Evolutionary conservation across 2,329 filamentous ascomycete genomes (phyloP).

Genomic region (Bertia moriformis): DNA sequence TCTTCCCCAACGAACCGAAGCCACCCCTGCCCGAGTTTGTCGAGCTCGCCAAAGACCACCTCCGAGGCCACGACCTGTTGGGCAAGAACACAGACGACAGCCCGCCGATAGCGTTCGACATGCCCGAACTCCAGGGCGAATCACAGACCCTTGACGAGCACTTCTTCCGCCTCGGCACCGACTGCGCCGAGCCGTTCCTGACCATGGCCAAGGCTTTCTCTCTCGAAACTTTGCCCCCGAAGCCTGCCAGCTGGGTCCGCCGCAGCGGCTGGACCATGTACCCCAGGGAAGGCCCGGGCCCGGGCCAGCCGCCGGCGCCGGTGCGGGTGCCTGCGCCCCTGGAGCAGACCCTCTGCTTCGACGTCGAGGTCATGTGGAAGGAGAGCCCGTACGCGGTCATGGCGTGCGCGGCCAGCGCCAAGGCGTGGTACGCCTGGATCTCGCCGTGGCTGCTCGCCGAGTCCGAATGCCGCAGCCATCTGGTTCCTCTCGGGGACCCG

Average conservation of each 20-base stretch:
- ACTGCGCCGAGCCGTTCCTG: slow-evolving; percentile 76
- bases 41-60: slow-evolving; percentile 65
- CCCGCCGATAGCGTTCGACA: slow-evolving; percentile 68
- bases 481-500: slow-evolving; percentile 76
- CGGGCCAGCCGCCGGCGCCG: slow-evolving; percentile 26
- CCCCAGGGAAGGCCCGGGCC: slow-evolving; percentile 60
- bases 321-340: slow-evolving; percentile 64
- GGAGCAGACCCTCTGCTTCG: slow-evolving; percentile 75
- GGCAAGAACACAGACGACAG: slow-evolving; percentile 76
- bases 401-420: slow-evolving; percentile 82
- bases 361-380: slow-evolving; percentile 94
- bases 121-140: slow-evolving; percentile 64
- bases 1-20: slow-evolving; percentile 47
- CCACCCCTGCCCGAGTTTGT: slow-evolving; percentile 59
- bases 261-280: slow-evolving; percentile 94
- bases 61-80: slow-evolving; percentile 70
- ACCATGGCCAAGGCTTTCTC: slow-evolving; percentile 62
- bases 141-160: slow-evolving; percentile 91
- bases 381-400: slow-evolving; percentile 85
- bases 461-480: slow-evolving; percentile 59
- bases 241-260: slow-evolving; percentile 57
- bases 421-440: slow-evolving; percentile 92
- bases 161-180: slow-evolving; percentile 74
- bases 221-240: slow-evolving; percentile 37
- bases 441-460: slow-evolving; percentile 89